These are phyloP conservation scores for Oryza glumipatula DNA, from an alignment of 176 grass and related monocot genomes.

Conservation along the genomic window DNA sequence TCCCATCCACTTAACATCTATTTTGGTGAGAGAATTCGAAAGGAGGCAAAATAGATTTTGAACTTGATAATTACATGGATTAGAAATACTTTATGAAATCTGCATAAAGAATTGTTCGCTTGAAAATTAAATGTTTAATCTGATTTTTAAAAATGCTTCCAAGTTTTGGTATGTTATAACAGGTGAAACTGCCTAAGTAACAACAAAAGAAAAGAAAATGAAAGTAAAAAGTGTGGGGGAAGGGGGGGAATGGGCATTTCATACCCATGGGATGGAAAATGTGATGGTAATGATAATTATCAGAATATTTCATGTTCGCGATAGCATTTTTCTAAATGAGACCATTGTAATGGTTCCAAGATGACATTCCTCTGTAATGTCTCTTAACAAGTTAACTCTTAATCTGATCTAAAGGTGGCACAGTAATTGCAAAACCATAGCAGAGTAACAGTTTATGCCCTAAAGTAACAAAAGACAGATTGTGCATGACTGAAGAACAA, in stretches of 20 bases:
- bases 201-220: neutral
- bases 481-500: neutral
- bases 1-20: neutral
- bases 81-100: neutral
- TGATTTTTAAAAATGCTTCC: neutral
- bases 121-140: neutral
- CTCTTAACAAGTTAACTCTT: neutral
- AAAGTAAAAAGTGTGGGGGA: neutral
- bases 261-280: neutral
- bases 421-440: conserved; percentile 29
- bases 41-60: neutral
- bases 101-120: neutral
- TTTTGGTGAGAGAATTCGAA: neutral
- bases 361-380: neutral
- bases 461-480: conserved; percentile 12
- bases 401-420: neutral
- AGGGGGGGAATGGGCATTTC: neutral
- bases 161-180: neutral
- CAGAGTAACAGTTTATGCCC: conserved; percentile 19
- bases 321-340: neutral
- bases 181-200: neutral
- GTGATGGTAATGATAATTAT: neutral
- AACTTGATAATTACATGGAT: neutral
- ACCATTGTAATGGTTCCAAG: neutral
- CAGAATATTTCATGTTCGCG: neutral